Evolutionary conservation across 352 stramenopile species (phyloP), one percentile per base, ranked within the genome.

Genomic region (Phytophthora aleatoria): DNA sequence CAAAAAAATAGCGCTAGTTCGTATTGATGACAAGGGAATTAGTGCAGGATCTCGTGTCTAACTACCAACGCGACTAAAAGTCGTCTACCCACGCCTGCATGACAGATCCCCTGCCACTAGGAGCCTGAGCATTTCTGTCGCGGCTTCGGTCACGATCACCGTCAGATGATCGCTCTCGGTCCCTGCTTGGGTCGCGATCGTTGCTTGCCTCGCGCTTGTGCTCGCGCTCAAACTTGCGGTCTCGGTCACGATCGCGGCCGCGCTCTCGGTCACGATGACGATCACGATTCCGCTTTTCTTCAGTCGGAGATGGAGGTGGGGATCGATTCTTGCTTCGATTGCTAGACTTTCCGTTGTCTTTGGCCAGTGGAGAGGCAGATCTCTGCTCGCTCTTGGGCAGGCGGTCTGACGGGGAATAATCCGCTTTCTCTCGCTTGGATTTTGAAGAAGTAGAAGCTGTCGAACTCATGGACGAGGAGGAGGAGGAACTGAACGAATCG

Each of bases 21-120:
- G 20, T 20, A 20, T 20, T 20, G 20, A 20, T 20, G 20, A 20
- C 20, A 20, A 20, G 20, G 20, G 26, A 45, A 68, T 15, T 26
- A 58, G 26, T 42, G 39, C 13, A 47, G 24, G 31, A 38, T n/a
- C 2, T 64, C 20, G 20, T 36, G 20, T 16, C 13, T 11, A 59
- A 58, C 4, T 20, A 36, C 16, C 8, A 36, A 36, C 12, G 6
- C 45, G 20, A 31, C 39, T 51, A 68, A 62, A 74, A 77, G 59
- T 83, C 81, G 49, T 90, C 80, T 50, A 71, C 79, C 83, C 83
- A 92, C 7, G 83, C 83, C 45, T 92, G 74, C 69, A 92, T 90
- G 45, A 90, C 69, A 49, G 74, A 83, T 3, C 79, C 81, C 49
- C 85, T 80, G 53, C 61, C 76, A 43, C 41, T 60, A 9, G 60